Percentiles rank a stretch among this genome's conserved stretches.
These are phyloP conservation scores for Fagus crenata DNA, from an alignment of 306 rosid genomes.

Conservation along the genomic window DNA sequence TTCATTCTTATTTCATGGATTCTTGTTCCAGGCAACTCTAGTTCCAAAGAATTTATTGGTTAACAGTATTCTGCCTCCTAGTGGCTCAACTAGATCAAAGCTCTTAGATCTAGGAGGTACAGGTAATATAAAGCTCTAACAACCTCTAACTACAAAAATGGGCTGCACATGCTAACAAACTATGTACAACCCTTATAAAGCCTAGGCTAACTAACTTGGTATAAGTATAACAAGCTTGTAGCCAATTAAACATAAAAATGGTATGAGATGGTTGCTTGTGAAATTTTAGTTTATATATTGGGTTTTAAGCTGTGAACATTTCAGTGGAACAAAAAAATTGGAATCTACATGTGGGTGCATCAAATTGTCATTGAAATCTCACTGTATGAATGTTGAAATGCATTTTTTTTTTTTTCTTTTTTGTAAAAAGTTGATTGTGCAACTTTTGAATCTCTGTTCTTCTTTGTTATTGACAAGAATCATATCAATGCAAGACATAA, in stretches of 20 bases:
- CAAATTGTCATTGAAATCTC: background rate
- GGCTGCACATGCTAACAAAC: no score
- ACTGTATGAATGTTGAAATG: background rate
- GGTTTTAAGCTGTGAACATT: no score
- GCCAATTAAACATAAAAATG: no score
- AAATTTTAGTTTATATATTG: no score
- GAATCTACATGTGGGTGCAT: background rate
- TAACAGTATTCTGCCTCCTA: background rate
- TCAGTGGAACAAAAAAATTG: background rate
- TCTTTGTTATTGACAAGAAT: background rate
- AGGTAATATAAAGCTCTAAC: no score
- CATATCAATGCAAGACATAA: background rate
- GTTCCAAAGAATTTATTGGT: background rate
- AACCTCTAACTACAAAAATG: no score
- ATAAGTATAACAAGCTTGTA: no score
- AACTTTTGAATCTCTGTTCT: background rate
- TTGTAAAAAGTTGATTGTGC: background rate
- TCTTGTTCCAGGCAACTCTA: slow-evolving; percentile 5
- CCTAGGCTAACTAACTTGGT: no score
- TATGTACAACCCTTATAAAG: no score
- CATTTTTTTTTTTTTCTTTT: background rate
- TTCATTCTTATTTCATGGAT: background rate
- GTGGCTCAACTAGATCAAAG: no score
- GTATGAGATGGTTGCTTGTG: no score
- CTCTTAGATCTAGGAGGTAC: no score